A percentile compares a stretch with the other conserved stretches of the same genome.
These are phyloP conservation scores for Fusarium redolens DNA, from an alignment of 2,329 filamentous ascomycete genomes.

Conservation along the genomic window DNA sequence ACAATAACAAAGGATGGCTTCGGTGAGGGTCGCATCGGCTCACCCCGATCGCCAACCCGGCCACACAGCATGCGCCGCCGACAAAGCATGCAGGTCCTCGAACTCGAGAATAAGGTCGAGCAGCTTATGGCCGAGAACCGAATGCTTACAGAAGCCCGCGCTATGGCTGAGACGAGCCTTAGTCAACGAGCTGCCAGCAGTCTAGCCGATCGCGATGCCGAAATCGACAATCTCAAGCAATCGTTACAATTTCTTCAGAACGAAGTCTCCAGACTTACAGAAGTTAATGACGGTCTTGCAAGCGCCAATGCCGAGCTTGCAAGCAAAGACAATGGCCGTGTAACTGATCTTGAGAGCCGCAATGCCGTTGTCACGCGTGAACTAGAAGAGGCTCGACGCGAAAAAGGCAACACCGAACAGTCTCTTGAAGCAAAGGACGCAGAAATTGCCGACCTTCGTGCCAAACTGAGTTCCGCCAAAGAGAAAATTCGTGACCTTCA, in stretches of 20 bases:
- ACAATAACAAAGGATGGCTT: conserved; percentile 79
- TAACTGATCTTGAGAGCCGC: conserved; percentile 73
- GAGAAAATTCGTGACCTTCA: conserved; percentile 66
- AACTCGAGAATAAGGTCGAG: conserved; percentile 87
- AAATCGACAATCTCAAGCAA: conserved; percentile 85
- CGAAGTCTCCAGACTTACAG: conserved; percentile 82
- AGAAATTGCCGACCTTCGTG: conserved; percentile 82
- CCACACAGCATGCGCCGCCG: conserved; percentile 96
- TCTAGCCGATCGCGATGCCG: conserved; percentile 83
- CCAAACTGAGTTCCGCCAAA: conserved; percentile 80
- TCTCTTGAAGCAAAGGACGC: conserved; percentile 84
- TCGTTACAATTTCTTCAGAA: conserved; percentile 83
- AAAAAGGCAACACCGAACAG: conserved; percentile 71
- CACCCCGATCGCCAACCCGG: conserved; percentile 90
- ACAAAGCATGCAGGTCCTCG: conserved; percentile 96
- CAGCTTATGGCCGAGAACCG: conserved; percentile 88
- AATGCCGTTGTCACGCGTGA: conserved; percentile 75
- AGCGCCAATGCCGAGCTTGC: conserved; percentile 82
- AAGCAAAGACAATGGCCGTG: conserved; percentile 78
- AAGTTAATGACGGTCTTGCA: conserved; percentile 83
- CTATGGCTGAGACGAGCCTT: conserved; percentile 73
- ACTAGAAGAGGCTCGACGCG: conserved; percentile 73
- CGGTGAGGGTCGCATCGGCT: conserved; percentile 87
- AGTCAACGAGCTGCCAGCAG: conserved; percentile 75
- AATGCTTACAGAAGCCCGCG: conserved; percentile 77